Evolutionary conservation across 2,329 filamentous ascomycete species (phyloP).

Genomic region (Huntiella moniliformis): DNA sequence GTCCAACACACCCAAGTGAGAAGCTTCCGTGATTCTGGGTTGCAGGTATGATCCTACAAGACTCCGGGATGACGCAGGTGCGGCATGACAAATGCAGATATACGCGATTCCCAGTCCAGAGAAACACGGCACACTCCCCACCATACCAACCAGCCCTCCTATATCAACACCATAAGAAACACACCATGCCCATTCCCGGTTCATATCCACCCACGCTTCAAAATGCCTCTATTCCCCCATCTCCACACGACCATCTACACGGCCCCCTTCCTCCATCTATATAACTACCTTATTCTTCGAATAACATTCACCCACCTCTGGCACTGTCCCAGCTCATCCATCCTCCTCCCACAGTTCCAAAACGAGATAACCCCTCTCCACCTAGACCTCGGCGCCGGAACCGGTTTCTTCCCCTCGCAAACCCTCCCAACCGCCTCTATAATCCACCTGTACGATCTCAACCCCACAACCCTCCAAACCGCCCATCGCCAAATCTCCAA

Average conservation of each 20-base stretch:
- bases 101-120: too few species aligned
- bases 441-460: slow-evolving; percentile 19
- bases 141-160: neutral
- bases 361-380: slow-evolving; percentile 20
- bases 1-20: neutral
- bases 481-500: slow-evolving; percentile 16
- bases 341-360: slow-evolving; percentile 20
- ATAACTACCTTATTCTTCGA: slow-evolving; percentile 19
- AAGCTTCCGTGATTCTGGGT: neutral
- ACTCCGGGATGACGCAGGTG: too few species aligned
- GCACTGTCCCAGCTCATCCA: slow-evolving; percentile 17
- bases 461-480: slow-evolving; percentile 17
- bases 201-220: neutral
- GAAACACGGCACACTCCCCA: neutral
- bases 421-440: too few species aligned
- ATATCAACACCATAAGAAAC: neutral
- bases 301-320: slow-evolving; percentile 21
- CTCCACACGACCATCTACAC: slow-evolving; percentile 8
- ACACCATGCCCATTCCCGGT: neutral
- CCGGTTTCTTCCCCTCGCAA: slow-evolving; percentile 19
- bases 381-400: slow-evolving; percentile 23
- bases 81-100: too few species aligned
- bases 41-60: neutral
- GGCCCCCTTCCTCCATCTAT: slow-evolving; percentile 13
- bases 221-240: neutral